Evolutionary conservation across 441 rosid species (phyloP).

Genomic region (Brassica balearica): DNA sequence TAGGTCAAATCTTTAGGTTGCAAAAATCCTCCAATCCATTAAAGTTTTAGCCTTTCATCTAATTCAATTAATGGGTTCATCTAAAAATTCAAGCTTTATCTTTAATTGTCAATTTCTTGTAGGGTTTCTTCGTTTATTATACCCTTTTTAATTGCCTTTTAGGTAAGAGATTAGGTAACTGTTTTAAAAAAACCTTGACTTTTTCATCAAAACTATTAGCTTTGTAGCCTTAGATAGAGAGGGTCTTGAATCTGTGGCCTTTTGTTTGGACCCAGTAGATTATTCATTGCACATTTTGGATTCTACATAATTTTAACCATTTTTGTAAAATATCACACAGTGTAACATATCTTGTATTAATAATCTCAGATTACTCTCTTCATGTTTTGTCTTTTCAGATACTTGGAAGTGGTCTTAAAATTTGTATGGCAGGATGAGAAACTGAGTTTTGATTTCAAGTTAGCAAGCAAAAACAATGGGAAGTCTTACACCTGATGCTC

Average conservation of each 20-base stretch:
- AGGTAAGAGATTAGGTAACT: slow-evolving; percentile 42
- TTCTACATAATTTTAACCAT: background rate
- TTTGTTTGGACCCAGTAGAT: slow-evolving; percentile 12
- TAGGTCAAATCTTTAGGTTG: slow-evolving; percentile 8
- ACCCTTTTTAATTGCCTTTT: slow-evolving; percentile 33
- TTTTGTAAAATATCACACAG: background rate
- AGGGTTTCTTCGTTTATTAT: slow-evolving; percentile 36
- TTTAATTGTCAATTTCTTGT: slow-evolving; percentile 21
- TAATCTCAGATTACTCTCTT: slow-evolving; percentile 1
- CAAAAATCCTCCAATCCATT: background rate
- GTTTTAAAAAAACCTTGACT: slow-evolving; percentile 24
- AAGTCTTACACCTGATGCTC: slow-evolving; percentile 36
- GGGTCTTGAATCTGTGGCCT: slow-evolving; percentile 7
- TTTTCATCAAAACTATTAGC: too few relatives aligned
- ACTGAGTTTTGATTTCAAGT: slow-evolving; percentile 32
- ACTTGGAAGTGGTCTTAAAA: slow-evolving; percentile 6
- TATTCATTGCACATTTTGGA: slow-evolving; percentile 2
- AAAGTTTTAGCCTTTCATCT: slow-evolving; percentile 15
- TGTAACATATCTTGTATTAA: slow-evolving; percentile 3
- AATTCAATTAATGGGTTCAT: slow-evolving; percentile 29
- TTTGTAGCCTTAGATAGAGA: too few relatives aligned
- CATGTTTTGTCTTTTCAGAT: slow-evolving; percentile 29
- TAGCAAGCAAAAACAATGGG: slow-evolving; percentile 55
- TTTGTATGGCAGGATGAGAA: slow-evolving; percentile 16
- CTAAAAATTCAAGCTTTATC: slow-evolving; percentile 31